These are phyloP conservation scores for Ambrosia artemisiifolia DNA, from an alignment of 129 eudicot genomes.

Conservation along the genomic window DNA sequence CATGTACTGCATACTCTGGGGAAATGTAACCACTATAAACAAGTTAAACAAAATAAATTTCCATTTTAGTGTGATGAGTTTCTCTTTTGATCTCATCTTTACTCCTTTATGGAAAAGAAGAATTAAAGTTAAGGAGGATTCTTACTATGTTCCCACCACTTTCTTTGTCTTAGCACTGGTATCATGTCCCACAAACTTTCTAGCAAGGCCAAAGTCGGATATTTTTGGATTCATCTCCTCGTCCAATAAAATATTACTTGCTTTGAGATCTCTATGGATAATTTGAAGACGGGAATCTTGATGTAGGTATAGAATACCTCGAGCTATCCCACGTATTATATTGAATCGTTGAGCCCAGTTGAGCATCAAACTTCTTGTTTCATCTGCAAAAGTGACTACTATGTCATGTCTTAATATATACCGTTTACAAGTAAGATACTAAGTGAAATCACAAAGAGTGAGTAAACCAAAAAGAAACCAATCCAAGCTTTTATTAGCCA, in stretches of 20 bases:
- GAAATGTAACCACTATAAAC: slow-evolving; percentile 28
- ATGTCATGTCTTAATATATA: background rate
- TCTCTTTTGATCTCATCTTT: background rate
- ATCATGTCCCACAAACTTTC: slow-evolving; percentile 27
- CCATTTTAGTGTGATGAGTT: background rate
- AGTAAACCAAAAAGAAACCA: background rate
- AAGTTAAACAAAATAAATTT: background rate
- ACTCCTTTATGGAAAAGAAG: background rate
- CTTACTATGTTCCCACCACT: slow-evolving; percentile 49
- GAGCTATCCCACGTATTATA: slow-evolving; percentile 39
- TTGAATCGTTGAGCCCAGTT: slow-evolving; percentile 31
- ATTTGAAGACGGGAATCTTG: slow-evolving; percentile 46
- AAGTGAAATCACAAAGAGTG: background rate
- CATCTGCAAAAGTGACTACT: slow-evolving; percentile 12
- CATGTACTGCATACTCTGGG: slow-evolving; percentile 33
- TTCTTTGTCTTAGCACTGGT: slow-evolving; percentile 22
- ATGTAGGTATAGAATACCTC: slow-evolving; percentile 53
- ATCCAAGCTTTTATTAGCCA: slow-evolving; percentile 15
- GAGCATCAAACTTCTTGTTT: slow-evolving; percentile 21
- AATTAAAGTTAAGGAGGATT: background rate
- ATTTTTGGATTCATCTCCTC: slow-evolving; percentile 47
- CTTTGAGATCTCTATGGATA: slow-evolving; percentile 46
- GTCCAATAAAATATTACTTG: slow-evolving; percentile 41
- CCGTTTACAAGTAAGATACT: background rate
- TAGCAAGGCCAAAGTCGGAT: slow-evolving; percentile 49